Evolutionary conservation across 1,284 basidiomycete species (phyloP), one percentile per base, ranked within the genome.

Genomic region (Apiotrichum siamense): DNA sequence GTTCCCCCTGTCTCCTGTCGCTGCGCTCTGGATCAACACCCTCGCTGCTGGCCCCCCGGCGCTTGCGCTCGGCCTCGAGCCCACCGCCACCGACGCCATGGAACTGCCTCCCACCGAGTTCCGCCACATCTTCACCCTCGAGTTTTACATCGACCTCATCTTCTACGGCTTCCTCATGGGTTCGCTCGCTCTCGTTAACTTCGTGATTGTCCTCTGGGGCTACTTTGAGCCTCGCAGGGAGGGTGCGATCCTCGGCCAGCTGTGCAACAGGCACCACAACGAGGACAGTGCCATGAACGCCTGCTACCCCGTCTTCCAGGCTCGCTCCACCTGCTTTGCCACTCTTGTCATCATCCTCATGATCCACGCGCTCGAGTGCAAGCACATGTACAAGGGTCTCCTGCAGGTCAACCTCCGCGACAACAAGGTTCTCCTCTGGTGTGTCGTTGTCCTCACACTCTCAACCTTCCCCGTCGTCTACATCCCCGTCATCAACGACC

Each of bases 111-210:
- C 82, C 0, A 72, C 75, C 42, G 71, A 74, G 13, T 75, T 77
- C 64, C 77, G 78, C 53, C 75, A 73, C 25, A 77, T 82, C 49
- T 82, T 83, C 62, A 79, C 78, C 7, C 71, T 75, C 63, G 74
- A 74, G 60, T 74, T 73, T 64, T 78, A 80, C 54, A 57, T 79
- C 49, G 84, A 86, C 62, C 78, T 81, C 49, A 52, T 81, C 40
- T 78, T 80, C 32, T 86, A 86, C 69, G 84, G 84, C 3, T 61
- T 83, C 45, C 67, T 82, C 50, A 84, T 85, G 75, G 82, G 81
- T 4, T 78, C 75, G 0, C 76, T 80, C 21, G 78, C 76, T 47
- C 69, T 85, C 27, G 65, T 75, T 54, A 79, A 75, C 65, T 81
- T 81, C 62, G 76, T 79, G 31, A 77, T 82, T 44, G 78, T 83